A percentile compares a stretch with the other conserved stretches of the same genome.
Conservation (phyloP, 768 basidiomycete species). For the Podaxis rugospora region DNA sequence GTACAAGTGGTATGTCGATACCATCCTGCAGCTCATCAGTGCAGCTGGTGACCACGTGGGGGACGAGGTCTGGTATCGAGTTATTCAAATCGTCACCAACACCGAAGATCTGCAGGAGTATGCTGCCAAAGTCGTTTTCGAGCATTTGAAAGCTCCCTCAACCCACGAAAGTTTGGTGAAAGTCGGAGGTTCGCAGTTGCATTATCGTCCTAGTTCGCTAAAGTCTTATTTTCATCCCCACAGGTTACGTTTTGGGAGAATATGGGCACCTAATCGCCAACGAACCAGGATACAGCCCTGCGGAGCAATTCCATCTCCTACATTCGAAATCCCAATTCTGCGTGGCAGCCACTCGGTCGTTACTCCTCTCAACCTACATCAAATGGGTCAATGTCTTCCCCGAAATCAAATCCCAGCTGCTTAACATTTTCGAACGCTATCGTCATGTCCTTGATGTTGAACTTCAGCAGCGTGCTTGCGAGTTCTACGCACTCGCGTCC, state of each 20-base stretch:
- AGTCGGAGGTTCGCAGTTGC: conserved; percentile 69
- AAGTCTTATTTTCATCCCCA: background rate
- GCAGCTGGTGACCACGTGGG: conserved; percentile 98
- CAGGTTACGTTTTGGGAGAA: conserved; percentile 95
- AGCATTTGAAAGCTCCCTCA: conserved; percentile 79
- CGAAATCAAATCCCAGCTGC: conserved; percentile 90
- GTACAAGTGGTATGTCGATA: conserved; percentile 99
- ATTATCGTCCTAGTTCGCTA: background rate
- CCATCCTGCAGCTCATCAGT: conserved; percentile 91
- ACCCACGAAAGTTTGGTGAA: conserved; percentile 94
- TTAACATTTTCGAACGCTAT: conserved; percentile 95
- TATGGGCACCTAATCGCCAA: conserved; percentile 98
- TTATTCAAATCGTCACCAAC: conserved; percentile 97
- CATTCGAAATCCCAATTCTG: conserved; percentile 97
- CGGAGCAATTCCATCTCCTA: conserved; percentile 89
- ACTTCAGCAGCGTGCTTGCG: conserved; percentile 97
- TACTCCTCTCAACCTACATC: conserved; percentile 95
- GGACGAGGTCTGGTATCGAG: conserved; percentile 99
- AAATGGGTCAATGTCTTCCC: conserved; percentile 99
- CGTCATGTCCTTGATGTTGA: conserved; percentile 97
- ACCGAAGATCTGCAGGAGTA: conserved; percentile 97
- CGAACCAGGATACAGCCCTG: conserved; percentile 87
- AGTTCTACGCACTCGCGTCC: conserved; percentile 86
- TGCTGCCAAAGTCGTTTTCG: conserved; percentile 88
- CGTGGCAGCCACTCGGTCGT: conserved; percentile 83